Evolutionary conservation across 2,329 filamentous ascomycete species (phyloP).

Genomic region (Plectosphaerella plurivora): DNA sequence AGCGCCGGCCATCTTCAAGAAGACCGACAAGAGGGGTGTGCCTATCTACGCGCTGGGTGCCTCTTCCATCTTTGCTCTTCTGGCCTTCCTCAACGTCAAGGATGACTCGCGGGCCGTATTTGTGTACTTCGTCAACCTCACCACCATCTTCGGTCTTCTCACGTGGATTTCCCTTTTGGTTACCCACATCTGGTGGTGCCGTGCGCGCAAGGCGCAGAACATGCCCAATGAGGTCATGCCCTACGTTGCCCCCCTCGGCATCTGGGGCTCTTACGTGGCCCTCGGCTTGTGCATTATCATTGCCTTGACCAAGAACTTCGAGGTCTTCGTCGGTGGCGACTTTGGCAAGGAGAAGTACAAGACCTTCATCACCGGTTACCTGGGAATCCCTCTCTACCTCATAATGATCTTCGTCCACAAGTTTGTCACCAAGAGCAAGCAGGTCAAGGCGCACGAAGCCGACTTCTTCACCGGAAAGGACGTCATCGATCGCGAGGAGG

Average conservation of each 20-base stretch:
- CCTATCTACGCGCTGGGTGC: conserved; percentile 61
- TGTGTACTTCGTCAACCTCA: conserved; percentile 62
- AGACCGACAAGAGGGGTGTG: conserved; percentile 67
- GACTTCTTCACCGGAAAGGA: conserved; percentile 73
- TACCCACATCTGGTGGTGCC: conserved; percentile 63
- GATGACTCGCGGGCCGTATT: conserved; percentile 29
- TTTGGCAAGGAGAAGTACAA: conserved; percentile 49
- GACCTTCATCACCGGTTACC: conserved; percentile 73
- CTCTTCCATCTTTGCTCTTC: conserved; percentile 57
- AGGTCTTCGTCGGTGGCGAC: conserved; percentile 58
- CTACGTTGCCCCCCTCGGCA: conserved; percentile 68
- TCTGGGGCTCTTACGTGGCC: conserved; percentile 62
- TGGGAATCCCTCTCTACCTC: conserved; percentile 72
- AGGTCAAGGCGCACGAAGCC: conserved; percentile 52
- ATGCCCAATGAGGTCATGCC: conserved; percentile 51
- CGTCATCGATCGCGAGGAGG: conserved; percentile 68
- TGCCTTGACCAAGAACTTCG: conserved; percentile 77
- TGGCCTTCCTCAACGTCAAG: conserved; percentile 65
- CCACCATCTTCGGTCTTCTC: conserved; percentile 61
- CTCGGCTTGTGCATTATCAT: conserved; percentile 69
- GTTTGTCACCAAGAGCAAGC: conserved; percentile 46
- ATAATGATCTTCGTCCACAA: conserved; percentile 67
- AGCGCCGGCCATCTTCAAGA: conserved; percentile 67
- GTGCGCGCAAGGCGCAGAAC: conserved; percentile 56
- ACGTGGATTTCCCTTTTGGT: conserved; percentile 66